A percentile compares a stretch with the other conserved stretches of the same genome.
These are phyloP conservation scores for Capsella rubella DNA, from an alignment of 441 rosid species.

Conservation along the genomic window DNA sequence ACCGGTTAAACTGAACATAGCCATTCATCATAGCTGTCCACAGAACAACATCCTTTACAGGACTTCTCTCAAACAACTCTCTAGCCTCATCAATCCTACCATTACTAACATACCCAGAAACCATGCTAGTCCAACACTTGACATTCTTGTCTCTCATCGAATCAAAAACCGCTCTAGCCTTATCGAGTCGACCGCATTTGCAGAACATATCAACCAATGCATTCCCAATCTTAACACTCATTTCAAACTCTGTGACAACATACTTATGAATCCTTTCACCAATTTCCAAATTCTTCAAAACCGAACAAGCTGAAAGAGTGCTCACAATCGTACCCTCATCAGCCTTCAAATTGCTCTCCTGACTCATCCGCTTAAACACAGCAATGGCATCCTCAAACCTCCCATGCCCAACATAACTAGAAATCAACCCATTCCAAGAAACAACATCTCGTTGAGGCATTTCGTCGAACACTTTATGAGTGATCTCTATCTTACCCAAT, in stretches of 20 bases:
- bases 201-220: conserved; percentile 57
- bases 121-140: conserved; percentile 49
- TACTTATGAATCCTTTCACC: conserved; percentile 58
- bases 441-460: conserved; percentile 65
- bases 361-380: conserved; percentile 53
- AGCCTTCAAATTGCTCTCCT: conserved; percentile 48
- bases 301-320: conserved; percentile 69
- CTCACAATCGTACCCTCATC: conserved; percentile 68
- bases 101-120: conserved; percentile 42
- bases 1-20: conserved; percentile 48
- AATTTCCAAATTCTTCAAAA: conserved; percentile 54
- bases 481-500: conserved; percentile 40
- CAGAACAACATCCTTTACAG: conserved; percentile 46
- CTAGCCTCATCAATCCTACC: conserved; percentile 45
- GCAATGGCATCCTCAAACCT: conserved; percentile 54
- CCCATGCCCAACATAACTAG: conserved; percentile 53
- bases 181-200: conserved; percentile 41
- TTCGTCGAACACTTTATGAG: conserved; percentile 62
- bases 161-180: conserved; percentile 39
- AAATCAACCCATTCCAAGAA: conserved; percentile 73
- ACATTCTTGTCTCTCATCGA: conserved; percentile 38
- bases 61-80: conserved; percentile 48
- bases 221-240: conserved; percentile 60
- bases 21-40: conserved; percentile 55
- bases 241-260: conserved; percentile 46